phyloP scores from a whole-genome alignment of 1,139 yeast species.

The Diutina rugosa region DNA sequence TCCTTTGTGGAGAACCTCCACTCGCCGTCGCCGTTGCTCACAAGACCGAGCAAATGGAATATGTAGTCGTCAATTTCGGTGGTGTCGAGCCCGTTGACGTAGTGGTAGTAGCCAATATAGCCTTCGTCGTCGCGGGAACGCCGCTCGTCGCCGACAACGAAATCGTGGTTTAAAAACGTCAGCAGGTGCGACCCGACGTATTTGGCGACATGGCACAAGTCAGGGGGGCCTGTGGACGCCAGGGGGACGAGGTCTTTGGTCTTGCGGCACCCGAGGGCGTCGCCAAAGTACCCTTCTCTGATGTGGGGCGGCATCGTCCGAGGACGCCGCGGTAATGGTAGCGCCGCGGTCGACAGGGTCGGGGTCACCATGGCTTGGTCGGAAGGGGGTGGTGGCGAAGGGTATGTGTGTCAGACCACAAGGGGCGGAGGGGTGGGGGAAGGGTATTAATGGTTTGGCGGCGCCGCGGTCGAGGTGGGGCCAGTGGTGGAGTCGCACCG shows the following conservation, averaged over 20 bases:
- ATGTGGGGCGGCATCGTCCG: not conserved
- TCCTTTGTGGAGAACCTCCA: not conserved
- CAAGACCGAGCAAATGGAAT: not conserved
- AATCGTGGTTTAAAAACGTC: not conserved
- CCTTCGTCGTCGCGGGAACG: conserved; percentile 2
- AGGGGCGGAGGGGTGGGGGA: not conserved
- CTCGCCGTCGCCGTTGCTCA: not conserved
- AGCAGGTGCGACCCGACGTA: not conserved
- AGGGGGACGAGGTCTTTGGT: not conserved
- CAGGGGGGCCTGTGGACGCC: not conserved
- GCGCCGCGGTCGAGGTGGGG: not conserved
- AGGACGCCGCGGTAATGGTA: not conserved
- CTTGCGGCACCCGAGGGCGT: not conserved
- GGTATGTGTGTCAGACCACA: not conserved
- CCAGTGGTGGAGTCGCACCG: not conserved
- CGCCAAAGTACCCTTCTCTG: not conserved
- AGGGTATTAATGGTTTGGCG: not conserved
- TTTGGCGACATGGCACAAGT: conserved; percentile 1
- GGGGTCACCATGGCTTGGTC: not conserved
- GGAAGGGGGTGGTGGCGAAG: not conserved
- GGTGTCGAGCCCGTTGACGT: not conserved
- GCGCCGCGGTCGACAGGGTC: not conserved
- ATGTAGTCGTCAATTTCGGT: not conserved
- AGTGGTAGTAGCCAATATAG: conserved; percentile 1
- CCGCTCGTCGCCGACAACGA: not conserved